A percentile compares a stretch with the other conserved stretches of the same genome.
These are phyloP conservation scores for Globisporangium paroecandrum DNA, from an alignment of 352 stramenopile species.

Conservation along the genomic window DNA sequence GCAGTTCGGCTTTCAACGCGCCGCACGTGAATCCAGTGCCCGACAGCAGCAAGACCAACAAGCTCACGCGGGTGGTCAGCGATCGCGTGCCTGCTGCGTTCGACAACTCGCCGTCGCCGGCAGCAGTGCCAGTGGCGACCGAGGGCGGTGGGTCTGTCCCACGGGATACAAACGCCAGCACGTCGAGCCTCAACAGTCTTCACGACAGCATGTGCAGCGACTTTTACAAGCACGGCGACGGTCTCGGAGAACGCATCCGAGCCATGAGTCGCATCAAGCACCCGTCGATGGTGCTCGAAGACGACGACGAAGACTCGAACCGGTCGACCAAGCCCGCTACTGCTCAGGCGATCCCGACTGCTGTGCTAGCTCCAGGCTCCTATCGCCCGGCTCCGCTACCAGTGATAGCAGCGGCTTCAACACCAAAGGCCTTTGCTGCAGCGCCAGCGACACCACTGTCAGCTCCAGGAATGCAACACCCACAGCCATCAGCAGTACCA, in stretches of 20 bases:
- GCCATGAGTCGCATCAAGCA: constrained; percentile 9
- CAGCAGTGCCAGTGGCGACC: not conserved
- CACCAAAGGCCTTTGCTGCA: constrained; percentile 4
- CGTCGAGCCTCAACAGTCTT: constrained; percentile 19
- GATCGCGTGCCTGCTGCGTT: constrained; percentile 1
- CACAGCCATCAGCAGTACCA: not conserved
- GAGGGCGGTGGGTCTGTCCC: constrained; percentile 12
- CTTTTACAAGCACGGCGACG: constrained; percentile 19
- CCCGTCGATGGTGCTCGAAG: constrained; percentile 16
- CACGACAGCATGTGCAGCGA: constrained; percentile 23
- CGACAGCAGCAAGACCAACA: constrained; percentile 14
- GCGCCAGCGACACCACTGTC: constrained; percentile 7
- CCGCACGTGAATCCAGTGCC: constrained; percentile 1
- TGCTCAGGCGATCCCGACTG: not conserved
- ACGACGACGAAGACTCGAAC: constrained; percentile 17
- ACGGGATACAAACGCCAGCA: constrained; percentile 19
- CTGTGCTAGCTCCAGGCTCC: not conserved
- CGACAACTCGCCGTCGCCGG: not conserved
- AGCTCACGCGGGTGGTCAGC: constrained; percentile 3
- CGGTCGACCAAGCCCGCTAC: not conserved
- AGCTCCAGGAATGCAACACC: not conserved
- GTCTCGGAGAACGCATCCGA: constrained; percentile 14
- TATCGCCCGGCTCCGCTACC: not conserved
- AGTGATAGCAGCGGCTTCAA: not conserved
- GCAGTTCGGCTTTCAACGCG: constrained; percentile 2